Evolutionary conservation across 805 yeast genomes (phyloP).

Genomic region (Wickerhamomyces silvicola): DNA sequence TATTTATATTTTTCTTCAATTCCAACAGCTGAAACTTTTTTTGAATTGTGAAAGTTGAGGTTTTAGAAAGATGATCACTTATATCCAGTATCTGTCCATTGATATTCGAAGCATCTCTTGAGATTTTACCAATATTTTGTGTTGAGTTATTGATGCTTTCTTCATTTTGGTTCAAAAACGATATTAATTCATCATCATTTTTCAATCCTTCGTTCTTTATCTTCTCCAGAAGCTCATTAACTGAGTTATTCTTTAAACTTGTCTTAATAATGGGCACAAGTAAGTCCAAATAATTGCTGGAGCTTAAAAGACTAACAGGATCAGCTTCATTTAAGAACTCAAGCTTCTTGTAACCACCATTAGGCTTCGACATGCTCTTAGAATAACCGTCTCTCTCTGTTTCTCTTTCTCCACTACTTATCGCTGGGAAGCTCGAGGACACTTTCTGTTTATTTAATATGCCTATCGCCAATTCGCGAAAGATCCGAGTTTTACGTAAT

Average conservation of each 20-base stretch:
- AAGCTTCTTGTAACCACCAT: slow-evolving; percentile 5
- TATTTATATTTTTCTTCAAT: slow-evolving; percentile 54
- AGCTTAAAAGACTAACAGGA: slow-evolving; percentile 22
- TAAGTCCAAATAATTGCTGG: slow-evolving; percentile 73
- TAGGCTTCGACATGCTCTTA: neutral
- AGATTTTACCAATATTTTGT: slow-evolving; percentile 55
- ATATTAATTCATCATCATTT: slow-evolving; percentile 59
- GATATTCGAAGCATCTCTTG: slow-evolving; percentile 48
- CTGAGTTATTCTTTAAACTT: slow-evolving; percentile 47
- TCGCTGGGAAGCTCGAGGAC: too few species aligned
- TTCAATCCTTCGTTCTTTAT: slow-evolving; percentile 51
- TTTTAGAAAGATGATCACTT: slow-evolving; percentile 49
- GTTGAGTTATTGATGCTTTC: slow-evolving; percentile 51
- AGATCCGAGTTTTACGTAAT: too few species aligned
- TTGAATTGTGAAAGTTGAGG: slow-evolving; percentile 60
- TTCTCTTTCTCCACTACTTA: neutral
- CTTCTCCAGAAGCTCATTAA: slow-evolving; percentile 49
- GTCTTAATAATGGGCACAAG: slow-evolving; percentile 68
- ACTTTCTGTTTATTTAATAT: too few species aligned
- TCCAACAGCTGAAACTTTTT: slow-evolving; percentile 55
- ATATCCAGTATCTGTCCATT: slow-evolving; percentile 49
- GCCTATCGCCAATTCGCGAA: too few species aligned
- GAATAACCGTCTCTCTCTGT: neutral
- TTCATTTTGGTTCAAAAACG: slow-evolving; percentile 55
- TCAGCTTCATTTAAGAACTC: slow-evolving; percentile 18